phyloP scores from a whole-genome alignment of 331 rosid species.

The Phaseolus coccineus region DNA sequence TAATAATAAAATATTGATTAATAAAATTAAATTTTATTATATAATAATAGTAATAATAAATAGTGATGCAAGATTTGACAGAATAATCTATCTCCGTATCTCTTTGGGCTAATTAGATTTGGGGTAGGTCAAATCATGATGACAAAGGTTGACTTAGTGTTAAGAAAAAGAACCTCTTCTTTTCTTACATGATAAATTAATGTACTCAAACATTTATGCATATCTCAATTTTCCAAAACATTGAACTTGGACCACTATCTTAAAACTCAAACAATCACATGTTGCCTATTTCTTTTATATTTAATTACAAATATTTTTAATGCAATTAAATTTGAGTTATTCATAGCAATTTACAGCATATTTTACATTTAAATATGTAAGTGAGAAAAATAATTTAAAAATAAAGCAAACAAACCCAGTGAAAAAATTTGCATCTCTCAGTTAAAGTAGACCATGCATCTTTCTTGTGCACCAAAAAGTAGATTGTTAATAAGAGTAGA shows the following conservation, averaged over 20 bases:
- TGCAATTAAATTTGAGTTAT: background rate
- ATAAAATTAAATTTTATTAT: too few relatives aligned
- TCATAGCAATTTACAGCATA: background rate
- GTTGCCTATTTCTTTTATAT: background rate
- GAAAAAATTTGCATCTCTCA: too few relatives aligned
- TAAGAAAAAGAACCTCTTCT: background rate
- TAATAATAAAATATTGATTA: too few relatives aligned
- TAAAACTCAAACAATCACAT: conserved; percentile 28
- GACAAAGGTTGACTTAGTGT: conserved; percentile 40
- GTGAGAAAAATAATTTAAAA: too few relatives aligned
- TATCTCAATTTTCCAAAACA: conserved; percentile 41
- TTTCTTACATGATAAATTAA: conserved; percentile 23
- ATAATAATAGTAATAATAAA: too few relatives aligned
- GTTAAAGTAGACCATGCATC: too few relatives aligned
- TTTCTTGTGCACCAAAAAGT: too few relatives aligned
- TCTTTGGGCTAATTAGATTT: background rate
- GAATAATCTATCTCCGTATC: conserved; percentile 39
- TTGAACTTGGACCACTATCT: conserved; percentile 38
- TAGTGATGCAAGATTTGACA: too few relatives aligned
- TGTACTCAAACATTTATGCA: conserved; percentile 11
- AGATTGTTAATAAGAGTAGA: too few relatives aligned
- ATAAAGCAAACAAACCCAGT: too few relatives aligned
- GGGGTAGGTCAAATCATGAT: conserved; percentile 32
- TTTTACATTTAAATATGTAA: too few relatives aligned
- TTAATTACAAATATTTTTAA: background rate